phyloP scores from a whole-genome alignment of 345 rosid genomes.

The Hypericum perforatum region DNA sequence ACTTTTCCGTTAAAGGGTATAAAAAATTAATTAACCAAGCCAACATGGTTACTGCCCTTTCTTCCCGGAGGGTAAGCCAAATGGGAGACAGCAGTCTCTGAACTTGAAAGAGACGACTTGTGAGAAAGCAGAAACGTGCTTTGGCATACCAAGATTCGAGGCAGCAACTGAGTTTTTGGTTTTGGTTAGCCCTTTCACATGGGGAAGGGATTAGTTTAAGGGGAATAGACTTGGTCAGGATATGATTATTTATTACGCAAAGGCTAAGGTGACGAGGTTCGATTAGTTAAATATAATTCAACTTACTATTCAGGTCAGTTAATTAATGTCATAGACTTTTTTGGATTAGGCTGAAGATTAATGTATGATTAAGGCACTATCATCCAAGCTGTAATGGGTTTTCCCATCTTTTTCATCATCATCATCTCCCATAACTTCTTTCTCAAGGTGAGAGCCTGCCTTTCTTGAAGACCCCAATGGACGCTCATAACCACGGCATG shows the following conservation, averaged over 20 bases:
- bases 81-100: constrained; percentile 19
- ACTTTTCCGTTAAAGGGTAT: not conserved
- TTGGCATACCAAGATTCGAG: constrained; percentile 44
- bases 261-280: constrained; percentile 17
- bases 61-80: constrained; percentile 10
- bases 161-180: not conserved
- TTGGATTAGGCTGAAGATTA: not conserved
- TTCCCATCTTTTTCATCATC: constrained; percentile 17
- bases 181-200: constrained; percentile 43
- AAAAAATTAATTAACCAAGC: constrained; percentile 4
- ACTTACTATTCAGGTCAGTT: not conserved
- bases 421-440: constrained; percentile 21
- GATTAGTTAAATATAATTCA: constrained; percentile 13
- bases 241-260: constrained; percentile 14
- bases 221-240: constrained; percentile 8
- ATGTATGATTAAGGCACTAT: constrained; percentile 1
- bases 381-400: constrained; percentile 16
- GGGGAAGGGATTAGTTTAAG: constrained; percentile 22
- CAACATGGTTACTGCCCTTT: constrained; percentile 9
- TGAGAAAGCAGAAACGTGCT: constrained; percentile 39
- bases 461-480: constrained; percentile 16
- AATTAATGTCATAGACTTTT: not conserved
- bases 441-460: constrained; percentile 25
- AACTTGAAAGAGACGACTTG: constrained; percentile 23
- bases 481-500: not conserved